These are phyloP conservation scores for Solanum dulcamara DNA, from an alignment of 257 asterid genomes.

Conservation along the genomic window DNA sequence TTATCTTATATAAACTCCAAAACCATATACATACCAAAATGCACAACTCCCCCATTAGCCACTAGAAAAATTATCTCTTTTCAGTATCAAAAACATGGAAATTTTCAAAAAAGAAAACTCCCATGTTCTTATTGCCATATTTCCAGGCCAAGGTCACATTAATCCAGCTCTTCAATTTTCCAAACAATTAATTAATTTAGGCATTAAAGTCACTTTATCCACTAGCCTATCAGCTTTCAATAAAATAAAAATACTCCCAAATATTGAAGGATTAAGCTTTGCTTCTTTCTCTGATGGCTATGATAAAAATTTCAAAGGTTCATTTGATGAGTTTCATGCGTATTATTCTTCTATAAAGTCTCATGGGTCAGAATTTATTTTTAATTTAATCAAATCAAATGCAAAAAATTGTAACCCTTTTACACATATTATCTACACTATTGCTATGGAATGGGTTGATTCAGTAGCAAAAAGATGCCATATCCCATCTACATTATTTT, in stretches of 20 bases:
- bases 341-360: background rate
- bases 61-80: background rate
- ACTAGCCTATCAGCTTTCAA: background rate
- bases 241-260: background rate
- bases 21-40: background rate
- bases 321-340: background rate
- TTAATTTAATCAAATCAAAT: background rate
- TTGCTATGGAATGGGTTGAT: background rate
- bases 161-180: conserved; percentile 11
- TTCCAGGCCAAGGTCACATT: conserved; percentile 19
- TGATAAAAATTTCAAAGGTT: background rate
- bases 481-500: background rate
- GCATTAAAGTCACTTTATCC: background rate
- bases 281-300: conserved; percentile 5
- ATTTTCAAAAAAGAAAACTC: background rate
- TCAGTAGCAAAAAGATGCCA: background rate
- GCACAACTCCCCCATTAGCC: background rate
- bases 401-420: background rate
- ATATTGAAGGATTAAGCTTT: background rate
- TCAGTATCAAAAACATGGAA: background rate
- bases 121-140: conserved; percentile 11
- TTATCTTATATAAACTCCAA: background rate
- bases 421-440: background rate
- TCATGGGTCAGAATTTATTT: background rate
- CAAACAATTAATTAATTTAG: background rate